Percentiles rank a stretch among this genome's conserved stretches.
These are phyloP conservation scores for Amphibolis antarctica DNA, from an alignment of 106 monocot genomes.

Conservation along the genomic window DNA sequence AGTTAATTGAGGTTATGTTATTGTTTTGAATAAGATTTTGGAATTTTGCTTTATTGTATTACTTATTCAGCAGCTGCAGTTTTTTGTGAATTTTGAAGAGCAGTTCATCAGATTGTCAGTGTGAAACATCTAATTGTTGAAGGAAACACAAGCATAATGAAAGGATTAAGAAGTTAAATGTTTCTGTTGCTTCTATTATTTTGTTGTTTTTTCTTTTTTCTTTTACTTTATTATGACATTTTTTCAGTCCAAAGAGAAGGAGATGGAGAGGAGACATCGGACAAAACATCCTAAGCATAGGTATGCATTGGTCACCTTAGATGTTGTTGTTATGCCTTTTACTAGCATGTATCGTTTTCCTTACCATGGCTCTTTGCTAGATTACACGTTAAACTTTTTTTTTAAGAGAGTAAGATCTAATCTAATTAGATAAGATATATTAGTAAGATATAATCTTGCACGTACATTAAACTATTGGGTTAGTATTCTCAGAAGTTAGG, in stretches of 20 bases:
- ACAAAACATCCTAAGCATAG: constrained; percentile 39
- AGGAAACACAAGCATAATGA: constrained; percentile 40
- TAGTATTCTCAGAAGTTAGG: too few relatives aligned
- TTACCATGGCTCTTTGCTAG: too few relatives aligned
- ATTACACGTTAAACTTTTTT: not conserved
- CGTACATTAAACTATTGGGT: too few relatives aligned
- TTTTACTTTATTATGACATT: not conserved
- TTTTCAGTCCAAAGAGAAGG: constrained; percentile 34
- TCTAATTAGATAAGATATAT: too few relatives aligned
- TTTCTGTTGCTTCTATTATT: not conserved
- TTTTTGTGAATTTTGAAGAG: constrained; percentile 16
- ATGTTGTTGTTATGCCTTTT: not conserved
- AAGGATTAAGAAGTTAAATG: constrained; percentile 41
- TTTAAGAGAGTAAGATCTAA: too few relatives aligned
- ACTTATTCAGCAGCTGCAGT: not conserved
- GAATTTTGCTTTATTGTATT: too few relatives aligned
- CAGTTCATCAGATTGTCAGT: constrained; percentile 42
- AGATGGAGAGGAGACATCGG: constrained; percentile 22
- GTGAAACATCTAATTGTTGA: constrained; percentile 18
- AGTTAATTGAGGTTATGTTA: too few relatives aligned
- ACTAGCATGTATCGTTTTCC: not conserved
- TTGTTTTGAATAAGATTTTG: too few relatives aligned
- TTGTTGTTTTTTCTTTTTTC: not conserved
- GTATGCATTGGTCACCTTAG: constrained; percentile 18
- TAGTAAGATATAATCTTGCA: too few relatives aligned